Base-by-base conservation (phyloP, 1,284 basidiomycete species). In the Apiotrichum brassicae region DNA sequence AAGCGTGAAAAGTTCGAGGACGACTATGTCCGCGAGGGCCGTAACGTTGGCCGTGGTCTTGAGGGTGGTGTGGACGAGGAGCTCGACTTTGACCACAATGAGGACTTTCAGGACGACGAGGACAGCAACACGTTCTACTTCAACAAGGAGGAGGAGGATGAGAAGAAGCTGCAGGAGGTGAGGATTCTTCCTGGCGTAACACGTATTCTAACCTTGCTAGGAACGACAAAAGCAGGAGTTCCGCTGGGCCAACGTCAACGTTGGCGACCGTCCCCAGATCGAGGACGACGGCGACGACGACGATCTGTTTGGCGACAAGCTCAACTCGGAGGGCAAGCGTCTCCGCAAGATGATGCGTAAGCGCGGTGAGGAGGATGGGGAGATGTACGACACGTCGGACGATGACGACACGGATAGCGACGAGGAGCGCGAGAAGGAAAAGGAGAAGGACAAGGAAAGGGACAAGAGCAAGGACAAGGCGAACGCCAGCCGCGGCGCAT, bases 81-180 rank as follows among this genome's bases (percentile, higher is more conserved):
- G 48, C 57, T 71, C 9, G 70, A 71, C 52, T 71, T 62, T 45
- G 68, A 71, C 45, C 56, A 60, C 18, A 61, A 63, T 36, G 70
- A 71, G n/a, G 62, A 66, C 23, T 71, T 71, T 43, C 65, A 68
- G 43, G 70, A 71, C 55, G 70, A 71, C 43, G 70, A 71, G 37
- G 70, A 71, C 43, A 57, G 55, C 51, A 70, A 70, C 49, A 67
- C 64, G 0, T 70, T 71, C 57, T 67, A 71, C 42, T 56, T 58
- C 7, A 62, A 71, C 51, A 59, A 58, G 33, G 64, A 66, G 5
- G 68, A 70, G 42, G 65, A 68, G 24, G 70, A 68, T 32, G 66
- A 66, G 46, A 62, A 62, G 32, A 65, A 65, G 51, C 56, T 63
- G 18, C 60, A 62, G 25, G 69, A 71, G 46, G 64, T 65, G 44